phyloP scores from a whole-genome alignment of 2,329 filamentous ascomycete genomes.

The Cadophora gregata region DNA sequence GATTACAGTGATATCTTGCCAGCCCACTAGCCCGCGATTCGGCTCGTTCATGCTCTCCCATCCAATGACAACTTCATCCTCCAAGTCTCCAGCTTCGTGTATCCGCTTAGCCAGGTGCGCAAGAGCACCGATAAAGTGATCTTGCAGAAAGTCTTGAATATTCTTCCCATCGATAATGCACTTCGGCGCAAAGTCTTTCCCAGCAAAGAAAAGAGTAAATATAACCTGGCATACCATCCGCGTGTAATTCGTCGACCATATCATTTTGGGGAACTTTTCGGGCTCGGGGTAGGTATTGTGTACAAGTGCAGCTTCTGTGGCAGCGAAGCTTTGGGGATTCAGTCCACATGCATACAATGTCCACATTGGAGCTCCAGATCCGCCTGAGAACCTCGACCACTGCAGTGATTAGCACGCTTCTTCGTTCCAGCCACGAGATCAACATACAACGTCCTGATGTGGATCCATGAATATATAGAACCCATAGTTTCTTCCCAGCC shows the following conservation, averaged over 20 bases:
- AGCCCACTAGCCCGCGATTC: conserved; percentile 84
- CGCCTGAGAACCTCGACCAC: conserved; percentile 95
- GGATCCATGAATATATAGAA: conserved; percentile 99
- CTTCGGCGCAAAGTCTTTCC: conserved; percentile 90
- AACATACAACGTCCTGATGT: conserved; percentile 90
- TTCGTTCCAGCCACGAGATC: not conserved
- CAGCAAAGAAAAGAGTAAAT: conserved; percentile 93
- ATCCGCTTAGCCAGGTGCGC: conserved; percentile 83
- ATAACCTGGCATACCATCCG: conserved; percentile 86
- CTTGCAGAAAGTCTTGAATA: conserved; percentile 93
- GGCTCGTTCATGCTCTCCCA: conserved; percentile 98
- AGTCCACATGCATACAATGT: conserved; percentile 93
- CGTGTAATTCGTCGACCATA: conserved; percentile 98
- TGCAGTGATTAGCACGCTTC: conserved; percentile 40
- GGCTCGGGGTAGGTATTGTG: conserved; percentile 93
- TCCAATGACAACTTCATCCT: conserved; percentile 86
- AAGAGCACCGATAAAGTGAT: conserved; percentile 82
- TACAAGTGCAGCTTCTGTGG: conserved; percentile 89
- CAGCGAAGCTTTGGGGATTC: conserved; percentile 82
- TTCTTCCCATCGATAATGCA: conserved; percentile 94
- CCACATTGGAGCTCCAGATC: conserved; percentile 97
- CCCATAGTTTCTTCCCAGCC: conserved; percentile 85
- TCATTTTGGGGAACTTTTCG: conserved; percentile 93
- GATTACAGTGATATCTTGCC: conserved; percentile 79
- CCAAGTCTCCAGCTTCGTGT: conserved; percentile 86